Evolutionary conservation across 1,284 basidiomycete species (phyloP), one percentile per base, ranked within the genome.

Genomic region (Vanrija pseudolonga): DNA sequence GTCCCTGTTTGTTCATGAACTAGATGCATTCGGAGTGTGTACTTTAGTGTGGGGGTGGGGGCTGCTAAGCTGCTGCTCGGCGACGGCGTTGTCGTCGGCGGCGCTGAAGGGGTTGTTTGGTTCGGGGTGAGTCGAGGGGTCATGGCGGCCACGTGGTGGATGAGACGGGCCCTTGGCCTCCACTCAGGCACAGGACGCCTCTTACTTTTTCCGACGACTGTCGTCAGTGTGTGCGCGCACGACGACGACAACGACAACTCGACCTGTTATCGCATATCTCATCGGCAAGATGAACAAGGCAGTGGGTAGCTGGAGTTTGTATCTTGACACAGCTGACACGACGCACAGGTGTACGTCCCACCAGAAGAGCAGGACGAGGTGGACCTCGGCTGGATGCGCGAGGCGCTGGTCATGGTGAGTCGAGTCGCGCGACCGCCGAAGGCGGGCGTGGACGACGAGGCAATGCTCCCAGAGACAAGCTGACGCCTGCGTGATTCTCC

Each of bases 371-470:
- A 77, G 58, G 52, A 63, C 22, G 63, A 63, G 18, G 54, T 57
- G 4, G 73, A 77, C 59, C 59, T 67, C 17, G 66, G 64, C 11
- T 77, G 76, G 76, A 77, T 77, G 76, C 55, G 67, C 37, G 73
- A 74, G 60, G 76, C 76, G 7, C 55, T 77, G 14, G 62, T 66
- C 37, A 75, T 75, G 74, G 76, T 74, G 45, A 41, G 72, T 57
- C 24, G 19, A 4, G 17, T 26, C 32, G 32, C 4, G 12, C 32
- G 9, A 12, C 32, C 32, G 7, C 12, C 32, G 12, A 15, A 32
- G 32, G 39, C 39, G n/a, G 19, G 39, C 39, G 19, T 19, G 39
- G 12, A 14, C 32, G 32, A 15, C 32, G 32, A 15, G 32, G 12
- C 32, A 5, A 15, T 12, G 32, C 1, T 2, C 11, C 2, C 11